Evolutionary conservation across 2,329 filamentous ascomycete genomes (phyloP).

Genomic region (Ceratocystis diversiconidia): DNA sequence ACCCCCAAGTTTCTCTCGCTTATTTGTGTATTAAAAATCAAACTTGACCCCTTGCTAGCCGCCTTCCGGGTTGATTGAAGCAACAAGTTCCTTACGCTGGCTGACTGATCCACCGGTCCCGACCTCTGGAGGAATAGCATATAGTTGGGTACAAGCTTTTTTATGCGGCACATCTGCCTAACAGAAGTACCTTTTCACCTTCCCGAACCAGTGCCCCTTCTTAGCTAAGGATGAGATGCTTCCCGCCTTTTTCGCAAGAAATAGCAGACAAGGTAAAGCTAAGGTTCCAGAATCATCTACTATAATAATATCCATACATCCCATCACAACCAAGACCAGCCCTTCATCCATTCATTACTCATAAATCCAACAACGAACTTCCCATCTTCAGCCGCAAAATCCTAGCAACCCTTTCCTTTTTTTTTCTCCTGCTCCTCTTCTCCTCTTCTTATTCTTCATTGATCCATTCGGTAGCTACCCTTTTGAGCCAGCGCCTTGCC

Average conservation of each 20-base stretch:
- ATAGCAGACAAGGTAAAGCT: neutral
- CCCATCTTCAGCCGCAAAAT: neutral
- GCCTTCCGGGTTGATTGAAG: neutral
- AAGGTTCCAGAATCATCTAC: slow-evolving; percentile 1
- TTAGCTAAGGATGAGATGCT: neutral
- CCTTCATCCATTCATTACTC: neutral
- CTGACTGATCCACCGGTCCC: neutral
- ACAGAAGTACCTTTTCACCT: neutral
- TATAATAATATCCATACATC: neutral
- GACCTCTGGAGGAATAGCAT: neutral
- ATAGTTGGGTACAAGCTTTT: neutral
- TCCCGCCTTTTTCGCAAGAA: neutral
- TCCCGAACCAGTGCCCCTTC: neutral
- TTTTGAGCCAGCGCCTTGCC: neutral
- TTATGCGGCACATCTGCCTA: neutral
- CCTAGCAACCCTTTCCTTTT: neutral
- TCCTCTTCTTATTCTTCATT: neutral
- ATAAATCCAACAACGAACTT: neutral
- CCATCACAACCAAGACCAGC: neutral
- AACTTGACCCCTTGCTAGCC: slow-evolving; percentile 1
- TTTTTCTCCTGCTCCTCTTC: neutral
- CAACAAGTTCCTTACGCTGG: neutral
- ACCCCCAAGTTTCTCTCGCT: neutral
- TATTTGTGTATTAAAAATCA: neutral
- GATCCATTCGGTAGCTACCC: neutral